Conservation (phyloP, 768 basidiomycete genomes). For the Tricholoma sp. region DNA sequence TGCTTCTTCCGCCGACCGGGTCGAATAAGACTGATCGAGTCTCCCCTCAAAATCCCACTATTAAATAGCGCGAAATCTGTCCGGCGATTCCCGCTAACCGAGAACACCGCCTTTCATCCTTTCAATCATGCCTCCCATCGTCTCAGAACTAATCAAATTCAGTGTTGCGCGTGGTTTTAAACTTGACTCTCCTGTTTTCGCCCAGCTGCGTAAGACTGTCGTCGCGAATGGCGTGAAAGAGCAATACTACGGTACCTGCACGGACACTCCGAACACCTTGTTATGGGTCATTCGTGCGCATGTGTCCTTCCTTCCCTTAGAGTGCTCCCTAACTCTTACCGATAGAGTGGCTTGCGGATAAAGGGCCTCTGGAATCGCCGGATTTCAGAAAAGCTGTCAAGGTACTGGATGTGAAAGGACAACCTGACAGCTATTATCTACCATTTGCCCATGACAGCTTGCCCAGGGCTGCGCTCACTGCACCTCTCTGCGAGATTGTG, state of each 20-base stretch:
- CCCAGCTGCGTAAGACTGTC: not conserved
- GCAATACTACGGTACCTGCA: not conserved
- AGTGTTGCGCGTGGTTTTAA: not conserved
- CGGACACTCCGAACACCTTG: not conserved
- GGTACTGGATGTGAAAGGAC: not conserved
- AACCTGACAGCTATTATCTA: not conserved
- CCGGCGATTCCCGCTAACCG: too few relatives aligned
- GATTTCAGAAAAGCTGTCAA: not conserved
- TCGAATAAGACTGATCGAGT: too few relatives aligned
- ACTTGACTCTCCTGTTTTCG: not conserved
- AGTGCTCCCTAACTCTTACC: not conserved
- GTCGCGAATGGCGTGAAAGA: conserved; percentile 1
- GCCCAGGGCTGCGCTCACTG: not conserved
- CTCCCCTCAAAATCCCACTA: too few relatives aligned
- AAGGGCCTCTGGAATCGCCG: not conserved
- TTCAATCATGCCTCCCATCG: not conserved
- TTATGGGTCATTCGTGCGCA: not conserved
- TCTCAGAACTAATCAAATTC: conserved; percentile 1
- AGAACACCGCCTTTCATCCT: too few relatives aligned
- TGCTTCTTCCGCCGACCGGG: too few relatives aligned
- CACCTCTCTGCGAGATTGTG: not conserved
- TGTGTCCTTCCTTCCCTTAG: not conserved
- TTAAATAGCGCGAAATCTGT: too few relatives aligned
- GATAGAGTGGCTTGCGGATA: not conserved
- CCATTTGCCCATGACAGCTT: conserved; percentile 1